Conservation (phyloP, 768 basidiomycete species). For the Paxillus involutus region DNA sequence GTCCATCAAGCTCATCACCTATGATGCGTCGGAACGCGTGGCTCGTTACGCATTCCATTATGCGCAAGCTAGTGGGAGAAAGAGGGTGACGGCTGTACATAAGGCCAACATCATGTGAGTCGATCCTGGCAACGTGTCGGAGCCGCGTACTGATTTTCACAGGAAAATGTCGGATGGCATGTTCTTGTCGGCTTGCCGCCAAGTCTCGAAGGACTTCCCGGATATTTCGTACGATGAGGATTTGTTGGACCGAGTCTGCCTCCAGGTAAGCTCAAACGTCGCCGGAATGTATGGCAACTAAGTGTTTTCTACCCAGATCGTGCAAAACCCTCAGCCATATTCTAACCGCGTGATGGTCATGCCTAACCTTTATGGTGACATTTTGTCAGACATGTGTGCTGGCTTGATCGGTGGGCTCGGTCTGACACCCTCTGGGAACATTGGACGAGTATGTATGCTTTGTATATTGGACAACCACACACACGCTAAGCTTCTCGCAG, state of each 20-base stretch:
- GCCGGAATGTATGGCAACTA: not conserved
- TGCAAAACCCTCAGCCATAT: constrained; percentile 91
- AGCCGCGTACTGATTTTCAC: constrained; percentile 15
- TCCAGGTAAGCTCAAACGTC: constrained; percentile 56
- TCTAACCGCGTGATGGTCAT: constrained; percentile 99
- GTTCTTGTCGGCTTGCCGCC: constrained; percentile 97
- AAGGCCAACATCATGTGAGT: constrained; percentile 98
- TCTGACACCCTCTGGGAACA: constrained; percentile 96
- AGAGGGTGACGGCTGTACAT: constrained; percentile 96
- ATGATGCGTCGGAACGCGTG: constrained; percentile 98
- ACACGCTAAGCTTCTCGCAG: constrained; percentile 38
- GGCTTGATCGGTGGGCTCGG: constrained; percentile 98
- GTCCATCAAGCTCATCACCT: constrained; percentile 99
- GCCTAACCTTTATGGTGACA: constrained; percentile 97
- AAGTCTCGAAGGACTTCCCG: constrained; percentile 95
- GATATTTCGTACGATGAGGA: constrained; percentile 95
- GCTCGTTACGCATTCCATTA: constrained; percentile 99
- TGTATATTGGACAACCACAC: constrained; percentile 2
- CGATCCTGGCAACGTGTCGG: not conserved
- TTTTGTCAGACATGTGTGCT: constrained; percentile 97
- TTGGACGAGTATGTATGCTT: constrained; percentile 70
- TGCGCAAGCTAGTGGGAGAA: constrained; percentile 83
- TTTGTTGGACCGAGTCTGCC: constrained; percentile 92
- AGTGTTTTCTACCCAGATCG: constrained; percentile 54
- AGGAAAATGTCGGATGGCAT: constrained; percentile 99